Evolutionary conservation across 495 filamentous ascomycete species (phyloP).

Genomic region (Talaromyces borbonicus): DNA sequence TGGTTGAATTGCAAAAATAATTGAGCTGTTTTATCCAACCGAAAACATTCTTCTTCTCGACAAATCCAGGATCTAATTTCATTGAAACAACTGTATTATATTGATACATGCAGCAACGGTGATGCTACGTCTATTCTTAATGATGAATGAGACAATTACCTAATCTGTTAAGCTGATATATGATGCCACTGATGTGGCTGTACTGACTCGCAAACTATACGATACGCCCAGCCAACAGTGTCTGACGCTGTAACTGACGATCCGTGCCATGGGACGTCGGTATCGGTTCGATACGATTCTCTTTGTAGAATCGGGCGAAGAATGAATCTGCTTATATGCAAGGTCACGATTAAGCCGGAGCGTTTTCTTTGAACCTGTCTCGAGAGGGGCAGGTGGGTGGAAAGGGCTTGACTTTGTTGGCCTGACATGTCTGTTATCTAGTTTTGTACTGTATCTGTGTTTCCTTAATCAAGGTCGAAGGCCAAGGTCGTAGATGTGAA

Average conservation of each 20-base stretch:
- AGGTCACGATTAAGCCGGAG: slow-evolving; percentile 97
- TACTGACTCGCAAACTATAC: slow-evolving; percentile 12
- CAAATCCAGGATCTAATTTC: too few relatives aligned
- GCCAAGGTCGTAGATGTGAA: too few relatives aligned
- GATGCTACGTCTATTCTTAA: too few relatives aligned
- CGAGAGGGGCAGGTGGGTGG: slow-evolving; percentile 75
- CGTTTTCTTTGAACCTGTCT: slow-evolving; percentile 62
- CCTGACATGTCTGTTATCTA: slow-evolving; percentile 32
- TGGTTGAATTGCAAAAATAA: too few relatives aligned
- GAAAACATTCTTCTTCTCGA: too few relatives aligned
- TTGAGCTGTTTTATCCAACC: background rate
- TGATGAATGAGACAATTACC: too few relatives aligned
- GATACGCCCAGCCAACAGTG: slow-evolving; percentile 50
- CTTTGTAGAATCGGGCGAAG: slow-evolving; percentile 42
- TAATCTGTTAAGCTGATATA: too few relatives aligned
- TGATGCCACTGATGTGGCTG: too few relatives aligned
- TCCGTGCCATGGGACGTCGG: slow-evolving; percentile 36
- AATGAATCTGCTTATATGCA: slow-evolving; percentile 19
- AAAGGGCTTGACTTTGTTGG: slow-evolving; percentile 86
- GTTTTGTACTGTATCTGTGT: background rate
- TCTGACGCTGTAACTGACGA: slow-evolving; percentile 48
- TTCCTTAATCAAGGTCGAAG: too few relatives aligned
- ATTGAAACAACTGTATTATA: too few relatives aligned
- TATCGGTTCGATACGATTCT: slow-evolving; percentile 37
- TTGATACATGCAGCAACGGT: too few relatives aligned